These are phyloP conservation scores for Graphiopsis chlorocephala DNA, from an alignment of 2,329 filamentous ascomycete species.

Conservation along the genomic window DNA sequence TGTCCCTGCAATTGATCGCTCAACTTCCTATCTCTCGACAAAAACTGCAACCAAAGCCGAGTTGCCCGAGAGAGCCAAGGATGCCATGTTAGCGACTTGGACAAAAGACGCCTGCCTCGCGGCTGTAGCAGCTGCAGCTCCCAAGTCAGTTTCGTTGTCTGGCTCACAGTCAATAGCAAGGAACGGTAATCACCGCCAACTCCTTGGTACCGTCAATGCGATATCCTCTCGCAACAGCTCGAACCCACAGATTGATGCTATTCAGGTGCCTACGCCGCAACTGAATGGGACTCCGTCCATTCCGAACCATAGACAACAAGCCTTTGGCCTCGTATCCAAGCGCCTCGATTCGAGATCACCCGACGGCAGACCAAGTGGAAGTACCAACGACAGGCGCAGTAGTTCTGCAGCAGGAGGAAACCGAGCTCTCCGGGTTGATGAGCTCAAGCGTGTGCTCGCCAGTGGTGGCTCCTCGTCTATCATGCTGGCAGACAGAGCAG, in stretches of 20 bases:
- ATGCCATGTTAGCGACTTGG: constrained; percentile 68
- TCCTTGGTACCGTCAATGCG: constrained; percentile 23
- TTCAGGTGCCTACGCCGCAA: not conserved
- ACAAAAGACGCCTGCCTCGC: constrained; percentile 70
- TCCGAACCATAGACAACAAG: constrained; percentile 15
- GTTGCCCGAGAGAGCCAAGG: constrained; percentile 18
- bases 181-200: constrained; percentile 24
- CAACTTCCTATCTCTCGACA: constrained; percentile 32
- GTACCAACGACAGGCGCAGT: constrained; percentile 43
- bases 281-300: not conserved
- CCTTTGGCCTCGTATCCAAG: constrained; percentile 1
- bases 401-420: constrained; percentile 41
- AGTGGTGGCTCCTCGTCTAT: constrained; percentile 23
- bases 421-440: constrained; percentile 42
- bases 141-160: constrained; percentile 70
- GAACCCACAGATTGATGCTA: constrained; percentile 5
- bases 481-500: constrained; percentile 38
- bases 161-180: constrained; percentile 63
- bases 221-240: constrained; percentile 11
- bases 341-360: constrained; percentile 20
- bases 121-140: constrained; percentile 56
- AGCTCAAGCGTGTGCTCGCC: constrained; percentile 46
- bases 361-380: constrained; percentile 37
- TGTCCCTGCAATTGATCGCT: constrained; percentile 57
- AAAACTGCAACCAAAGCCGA: constrained; percentile 16